Base-by-base conservation (phyloP, 2,329 filamentous ascomycete genomes). In the Ascochyta fabae region DNA sequence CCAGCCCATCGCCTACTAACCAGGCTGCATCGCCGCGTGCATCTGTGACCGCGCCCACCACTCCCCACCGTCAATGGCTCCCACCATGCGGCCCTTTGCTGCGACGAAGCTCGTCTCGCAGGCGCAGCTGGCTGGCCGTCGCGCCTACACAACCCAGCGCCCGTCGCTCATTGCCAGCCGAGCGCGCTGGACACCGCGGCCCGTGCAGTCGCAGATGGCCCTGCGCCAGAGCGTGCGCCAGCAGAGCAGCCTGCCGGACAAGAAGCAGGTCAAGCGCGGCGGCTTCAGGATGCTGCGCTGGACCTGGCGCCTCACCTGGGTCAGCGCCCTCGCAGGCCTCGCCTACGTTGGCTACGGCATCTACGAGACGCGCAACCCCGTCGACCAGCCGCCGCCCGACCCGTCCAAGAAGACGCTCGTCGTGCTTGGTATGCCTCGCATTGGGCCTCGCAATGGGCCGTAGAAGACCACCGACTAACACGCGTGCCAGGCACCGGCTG, bases 401-500 rank as follows among this genome's bases (percentile, higher is more conserved):
- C 90, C 93, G 52, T 83, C 74, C 69, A 99, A 98, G 89, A 99
- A 99, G 86, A 99, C 93, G 10, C 84, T 99, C 53, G 95, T 99
- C 42, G 87, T 99, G 65, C 85, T 99, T 52, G 95, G 95, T 97
- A 86, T 62, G 80, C 19, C 19, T 6, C 24, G 24, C 24, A 26
- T 8, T 8, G 24, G 8, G 24, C 24, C 24, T 26, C 24, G 24
- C 24, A 26, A 1, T 26, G 24, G 24, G 6, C 8, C 6, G 2
- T 2, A 16, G 16, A 16, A 16, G 16, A 26, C 24, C 9, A 12
- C 46, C 45, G 7, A 48, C 51, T 15, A 15, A 22, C 45, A 10
- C 12, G 29, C 53, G 43, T 33, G 29, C 33, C 67, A 97, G 94
- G 94, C 73, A 96, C 93, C 69, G 95, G 95, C 68, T 99, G 95